Conservation (phyloP, 1,139 yeast species). For the Blastobotrys arbuscula region DNA sequence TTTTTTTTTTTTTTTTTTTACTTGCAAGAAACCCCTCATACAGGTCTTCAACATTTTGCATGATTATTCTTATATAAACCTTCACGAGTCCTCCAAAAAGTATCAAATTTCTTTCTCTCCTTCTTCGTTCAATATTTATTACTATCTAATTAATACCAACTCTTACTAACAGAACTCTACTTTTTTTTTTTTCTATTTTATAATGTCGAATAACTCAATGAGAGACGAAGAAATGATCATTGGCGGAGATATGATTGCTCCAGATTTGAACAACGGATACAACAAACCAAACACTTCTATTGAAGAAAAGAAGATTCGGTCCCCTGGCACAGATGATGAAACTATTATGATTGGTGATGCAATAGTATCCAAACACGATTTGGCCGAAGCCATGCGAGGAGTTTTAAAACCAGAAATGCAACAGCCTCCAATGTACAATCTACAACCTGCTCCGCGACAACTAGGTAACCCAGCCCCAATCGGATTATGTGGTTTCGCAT, state of each 20-base stretch:
- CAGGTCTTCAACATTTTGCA: too few relatives aligned
- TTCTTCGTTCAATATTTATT: neutral
- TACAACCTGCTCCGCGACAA: slow-evolving; percentile 47
- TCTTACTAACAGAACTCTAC: too few relatives aligned
- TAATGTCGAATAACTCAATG: neutral
- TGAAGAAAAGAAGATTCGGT: slow-evolving; percentile 5
- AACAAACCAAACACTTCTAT: neutral
- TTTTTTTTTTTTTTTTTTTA: too few relatives aligned
- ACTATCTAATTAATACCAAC: neutral
- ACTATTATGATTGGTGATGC: slow-evolving; percentile 68
- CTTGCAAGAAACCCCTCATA: too few relatives aligned
- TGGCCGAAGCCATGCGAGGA: slow-evolving; percentile 67
- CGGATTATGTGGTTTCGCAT: slow-evolving; percentile 76
- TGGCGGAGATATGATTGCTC: slow-evolving; percentile 14
- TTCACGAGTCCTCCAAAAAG: too few relatives aligned
- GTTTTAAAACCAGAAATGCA: slow-evolving; percentile 43
- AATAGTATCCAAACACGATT: slow-evolving; percentile 55
- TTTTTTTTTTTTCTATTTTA: too few relatives aligned
- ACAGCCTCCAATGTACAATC: neutral
- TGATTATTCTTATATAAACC: too few relatives aligned
- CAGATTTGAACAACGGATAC: slow-evolving; percentile 9
- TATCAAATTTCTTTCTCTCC: too few relatives aligned
- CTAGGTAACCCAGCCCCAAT: slow-evolving; percentile 87
- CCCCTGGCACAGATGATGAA: slow-evolving; percentile 37
- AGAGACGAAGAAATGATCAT: slow-evolving; percentile 15